Evolutionary conservation across 2,329 filamentous ascomycete species (phyloP).

Genomic region (Sporothrix pallida): DNA sequence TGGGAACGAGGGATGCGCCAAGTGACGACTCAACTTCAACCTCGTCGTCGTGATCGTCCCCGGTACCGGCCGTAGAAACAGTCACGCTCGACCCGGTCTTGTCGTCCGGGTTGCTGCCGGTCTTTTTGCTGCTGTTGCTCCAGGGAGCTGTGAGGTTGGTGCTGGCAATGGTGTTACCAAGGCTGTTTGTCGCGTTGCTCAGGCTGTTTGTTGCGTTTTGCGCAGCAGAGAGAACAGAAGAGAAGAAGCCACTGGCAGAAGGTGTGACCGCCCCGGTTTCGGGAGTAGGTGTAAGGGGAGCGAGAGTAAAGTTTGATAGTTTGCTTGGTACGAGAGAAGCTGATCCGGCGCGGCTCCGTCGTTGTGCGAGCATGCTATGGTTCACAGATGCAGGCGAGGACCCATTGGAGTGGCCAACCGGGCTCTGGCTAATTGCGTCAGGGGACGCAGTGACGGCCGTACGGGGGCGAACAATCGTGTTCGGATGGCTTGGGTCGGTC

Average conservation of each 20-base stretch:
- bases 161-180: constrained; percentile 51
- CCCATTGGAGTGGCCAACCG: constrained; percentile 53
- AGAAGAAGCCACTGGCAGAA: constrained; percentile 81
- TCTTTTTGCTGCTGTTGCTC: constrained; percentile 46
- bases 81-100: constrained; percentile 28
- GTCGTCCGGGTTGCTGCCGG: constrained; percentile 31
- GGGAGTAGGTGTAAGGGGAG: constrained; percentile 75
- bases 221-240: constrained; percentile 87
- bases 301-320: constrained; percentile 75
- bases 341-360: constrained; percentile 60
- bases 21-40: constrained; percentile 53
- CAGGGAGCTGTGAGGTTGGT: constrained; percentile 59
- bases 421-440: constrained; percentile 35
- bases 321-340: constrained; percentile 75
- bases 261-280: constrained; percentile 64
- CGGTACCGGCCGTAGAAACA: constrained; percentile 39
- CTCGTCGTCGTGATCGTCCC: constrained; percentile 43
- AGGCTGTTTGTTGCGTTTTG: constrained; percentile 85
- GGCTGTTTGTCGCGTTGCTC: constrained; percentile 68
- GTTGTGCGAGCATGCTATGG: constrained; percentile 75
- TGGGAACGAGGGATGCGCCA: constrained; percentile 42
- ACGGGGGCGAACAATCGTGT: constrained; percentile 29
- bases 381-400: constrained; percentile 55
- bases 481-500: constrained; percentile 51
- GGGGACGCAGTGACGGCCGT: constrained; percentile 25